Evolutionary conservation across 768 basidiomycete species (phyloP), one percentile per base, ranked within the genome.

Genomic region (Mycena polygramma): DNA sequence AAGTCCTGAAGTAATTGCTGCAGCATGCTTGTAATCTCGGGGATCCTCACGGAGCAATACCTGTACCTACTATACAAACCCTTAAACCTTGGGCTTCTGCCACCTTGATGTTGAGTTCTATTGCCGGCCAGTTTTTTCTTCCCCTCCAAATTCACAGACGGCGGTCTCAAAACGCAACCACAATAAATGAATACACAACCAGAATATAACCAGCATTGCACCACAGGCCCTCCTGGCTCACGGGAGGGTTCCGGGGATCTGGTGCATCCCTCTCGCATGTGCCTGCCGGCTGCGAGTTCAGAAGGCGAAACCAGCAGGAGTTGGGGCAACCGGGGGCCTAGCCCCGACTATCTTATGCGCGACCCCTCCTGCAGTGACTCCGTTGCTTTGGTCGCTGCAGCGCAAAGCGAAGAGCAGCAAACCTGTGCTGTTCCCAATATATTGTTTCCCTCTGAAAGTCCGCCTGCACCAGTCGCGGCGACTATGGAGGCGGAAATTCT

Each of bases 171-270:
- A 51, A 51, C 24, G 49, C 49, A 51, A 51, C 20, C 49, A n/a
- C 15, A 51, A 51, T 22, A n/a, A n/a, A 51, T 51, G 49, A n/a
- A n/a, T 51, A 5, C 24, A 51, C 49, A 51, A 22, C 20, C 49
- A 51, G 24, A 22, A 22, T 6, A 22, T 22, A 24, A 22, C n/a
- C 13, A 20, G 49, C 9, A 6, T 51, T 22, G 49, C 49, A 51
- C 49, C 49, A 22, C 15, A 51, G 49, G 14, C 49, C 49, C 49
- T 63, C 52, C 62, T 63, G 62, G 62, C 22, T 63, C 62, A 63
- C 62, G 52, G 62, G 62, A 63, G 62, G 62, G 52, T 54, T 63
- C 52, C 41, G 62, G 62, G 62, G 62, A 64, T 48, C 26, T 39
- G 41, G 53, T 64, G 43, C 63, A 36, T 63, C 63, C 52, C 52